phyloP scores from a whole-genome alignment of 139 green algal species.

The Chlamydomonas schloesseri region DNA sequence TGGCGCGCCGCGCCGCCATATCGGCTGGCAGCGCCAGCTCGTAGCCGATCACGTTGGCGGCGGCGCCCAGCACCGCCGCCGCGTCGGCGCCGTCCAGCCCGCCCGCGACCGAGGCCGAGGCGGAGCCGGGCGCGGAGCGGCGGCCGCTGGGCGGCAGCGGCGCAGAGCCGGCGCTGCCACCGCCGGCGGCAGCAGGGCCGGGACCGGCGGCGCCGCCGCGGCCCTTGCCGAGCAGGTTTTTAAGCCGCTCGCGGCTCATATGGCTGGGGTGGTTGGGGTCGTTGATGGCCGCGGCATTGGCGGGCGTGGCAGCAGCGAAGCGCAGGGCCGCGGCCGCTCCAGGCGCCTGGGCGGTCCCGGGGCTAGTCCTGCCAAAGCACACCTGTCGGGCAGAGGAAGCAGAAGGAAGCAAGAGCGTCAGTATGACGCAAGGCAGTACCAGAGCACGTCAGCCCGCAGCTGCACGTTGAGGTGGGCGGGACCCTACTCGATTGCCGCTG shows the following conservation, averaged over 20 bases:
- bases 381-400: neutral
- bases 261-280: neutral
- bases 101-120: too few relatives aligned
- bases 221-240: neutral
- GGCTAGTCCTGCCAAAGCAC: neutral
- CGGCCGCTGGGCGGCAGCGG: too few relatives aligned
- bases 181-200: neutral
- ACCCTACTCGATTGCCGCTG: too few relatives aligned
- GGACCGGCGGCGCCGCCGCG: neutral
- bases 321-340: too few relatives aligned
- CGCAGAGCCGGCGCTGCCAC: too few relatives aligned
- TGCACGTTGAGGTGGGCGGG: too few relatives aligned
- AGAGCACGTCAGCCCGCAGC: too few relatives aligned
- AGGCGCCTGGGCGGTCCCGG: neutral
- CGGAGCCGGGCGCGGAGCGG: too few relatives aligned
- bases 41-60: neutral
- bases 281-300: neutral
- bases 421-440: too few relatives aligned
- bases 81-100: too few relatives aligned
- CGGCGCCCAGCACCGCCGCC: too few relatives aligned
- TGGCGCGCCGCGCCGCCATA: neutral
- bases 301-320: neutral
- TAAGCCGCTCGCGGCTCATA: slow-evolving; percentile 22
- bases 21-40: slow-evolving; percentile 12
- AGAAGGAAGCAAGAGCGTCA: neutral